Evolutionary conservation across 768 basidiomycete species (phyloP).

Genomic region (Pisolithus marmoratus): DNA sequence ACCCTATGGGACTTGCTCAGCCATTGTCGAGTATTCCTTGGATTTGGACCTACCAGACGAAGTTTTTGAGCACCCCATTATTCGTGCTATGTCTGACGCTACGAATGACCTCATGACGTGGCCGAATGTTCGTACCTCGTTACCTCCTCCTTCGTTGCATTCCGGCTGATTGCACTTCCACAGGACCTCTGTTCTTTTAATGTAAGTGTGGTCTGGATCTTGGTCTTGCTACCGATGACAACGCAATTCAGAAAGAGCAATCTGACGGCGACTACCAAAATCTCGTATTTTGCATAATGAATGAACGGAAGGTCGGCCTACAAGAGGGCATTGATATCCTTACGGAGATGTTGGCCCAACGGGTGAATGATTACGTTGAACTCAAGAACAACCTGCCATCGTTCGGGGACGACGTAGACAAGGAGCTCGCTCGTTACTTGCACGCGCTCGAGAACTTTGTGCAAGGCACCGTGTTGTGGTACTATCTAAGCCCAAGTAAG

Average conservation of each 20-base stretch:
- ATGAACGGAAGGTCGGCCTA: slow-evolving; percentile 27
- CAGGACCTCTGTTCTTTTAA: slow-evolving; percentile 27
- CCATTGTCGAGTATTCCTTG: slow-evolving; percentile 33
- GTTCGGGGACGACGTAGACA: slow-evolving; percentile 30
- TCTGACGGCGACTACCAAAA: slow-evolving; percentile 37
- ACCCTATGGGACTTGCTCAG: slow-evolving; percentile 13
- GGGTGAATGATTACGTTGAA: slow-evolving; percentile 28
- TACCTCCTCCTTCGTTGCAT: neutral
- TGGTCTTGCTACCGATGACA: slow-evolving; percentile 8
- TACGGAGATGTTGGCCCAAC: slow-evolving; percentile 32
- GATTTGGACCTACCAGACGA: slow-evolving; percentile 33
- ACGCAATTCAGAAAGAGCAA: slow-evolving; percentile 31
- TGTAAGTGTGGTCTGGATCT: slow-evolving; percentile 13
- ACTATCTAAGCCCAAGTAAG: slow-evolving; percentile 36
- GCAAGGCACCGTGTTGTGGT: slow-evolving; percentile 36
- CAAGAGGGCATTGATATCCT: slow-evolving; percentile 32
- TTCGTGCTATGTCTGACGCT: slow-evolving; percentile 35
- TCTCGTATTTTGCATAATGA: slow-evolving; percentile 35
- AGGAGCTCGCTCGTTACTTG: slow-evolving; percentile 29
- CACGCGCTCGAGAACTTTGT: slow-evolving; percentile 33
- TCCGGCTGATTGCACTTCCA: slow-evolving; percentile 10
- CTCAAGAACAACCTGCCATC: slow-evolving; percentile 31
- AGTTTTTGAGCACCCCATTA: slow-evolving; percentile 30
- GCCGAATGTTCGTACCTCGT: slow-evolving; percentile 30
- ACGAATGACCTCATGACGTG: slow-evolving; percentile 37